A percentile compares a stretch with the other conserved stretches of the same genome.
Evolutionary conservation across 2,329 filamentous ascomycete species (phyloP).

Genomic region (Pseudocercospora macadamiae): DNA sequence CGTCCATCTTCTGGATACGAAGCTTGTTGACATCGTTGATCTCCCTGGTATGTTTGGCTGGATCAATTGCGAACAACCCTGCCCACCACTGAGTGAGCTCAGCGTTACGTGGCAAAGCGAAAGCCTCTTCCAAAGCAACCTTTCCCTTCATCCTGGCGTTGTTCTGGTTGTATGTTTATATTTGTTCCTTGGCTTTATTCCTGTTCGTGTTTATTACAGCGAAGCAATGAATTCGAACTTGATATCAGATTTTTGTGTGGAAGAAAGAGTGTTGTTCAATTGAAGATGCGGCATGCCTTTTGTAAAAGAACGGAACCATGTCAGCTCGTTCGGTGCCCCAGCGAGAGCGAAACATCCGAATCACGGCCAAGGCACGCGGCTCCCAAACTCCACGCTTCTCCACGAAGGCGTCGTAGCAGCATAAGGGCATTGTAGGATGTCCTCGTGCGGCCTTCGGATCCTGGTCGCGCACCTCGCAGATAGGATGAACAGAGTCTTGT

Average conservation of each 20-base stretch:
- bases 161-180: neutral
- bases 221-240: no score
- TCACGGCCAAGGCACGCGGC: neutral
- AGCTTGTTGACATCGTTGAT: conserved; percentile 54
- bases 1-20: conserved; percentile 48
- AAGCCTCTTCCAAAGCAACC: conserved; percentile 65
- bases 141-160: conserved; percentile 49
- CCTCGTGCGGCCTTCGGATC: neutral
- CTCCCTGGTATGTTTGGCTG: conserved; percentile 60
- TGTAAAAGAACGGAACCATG: neutral
- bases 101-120: conserved; percentile 61
- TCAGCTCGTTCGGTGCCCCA: neutral
- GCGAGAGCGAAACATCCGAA: neutral
- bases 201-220: no score
- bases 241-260: no score
- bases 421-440: neutral
- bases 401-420: neutral
- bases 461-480: neutral
- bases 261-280: neutral
- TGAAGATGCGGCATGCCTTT: neutral
- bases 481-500: neutral
- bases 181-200: neutral
- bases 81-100: conserved; percentile 66
- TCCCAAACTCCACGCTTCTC: neutral
- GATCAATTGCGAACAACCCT: conserved; percentile 60